These are phyloP conservation scores for Paragyromitra xinjiangensis DNA, from an alignment of 495 filamentous ascomycete genomes.

Conservation along the genomic window DNA sequence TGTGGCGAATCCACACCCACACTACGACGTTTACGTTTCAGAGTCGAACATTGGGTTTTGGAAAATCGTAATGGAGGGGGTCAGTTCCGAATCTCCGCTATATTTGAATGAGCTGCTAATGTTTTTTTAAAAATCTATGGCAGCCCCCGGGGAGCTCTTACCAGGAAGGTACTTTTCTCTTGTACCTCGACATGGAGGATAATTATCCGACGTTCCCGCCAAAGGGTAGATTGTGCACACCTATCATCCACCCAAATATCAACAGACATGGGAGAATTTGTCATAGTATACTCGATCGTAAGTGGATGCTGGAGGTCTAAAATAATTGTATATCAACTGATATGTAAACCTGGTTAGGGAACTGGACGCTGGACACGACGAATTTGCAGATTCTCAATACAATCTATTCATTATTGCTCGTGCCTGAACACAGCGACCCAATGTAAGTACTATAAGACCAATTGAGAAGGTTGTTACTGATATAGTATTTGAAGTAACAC, in stretches of 20 bases:
- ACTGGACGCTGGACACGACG: conserved; percentile 46
- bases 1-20: conserved; percentile 45
- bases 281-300: conserved; percentile 49
- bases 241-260: conserved; percentile 81
- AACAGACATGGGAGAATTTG: conserved; percentile 76
- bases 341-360: background rate
- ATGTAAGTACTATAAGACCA: conserved; percentile 15
- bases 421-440: conserved; percentile 55
- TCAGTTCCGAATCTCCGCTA: background rate
- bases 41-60: conserved; percentile 57
- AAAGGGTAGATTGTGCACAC: conserved; percentile 77
- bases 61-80: conserved; percentile 58
- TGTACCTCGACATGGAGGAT: conserved; percentile 61
- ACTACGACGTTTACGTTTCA: conserved; percentile 57
- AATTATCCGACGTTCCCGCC: conserved; percentile 80
- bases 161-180: conserved; percentile 48
- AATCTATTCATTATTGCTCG: conserved; percentile 54
- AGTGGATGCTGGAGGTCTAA: background rate
- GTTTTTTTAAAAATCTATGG: background rate
- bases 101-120: background rate
- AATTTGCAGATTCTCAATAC: conserved; percentile 49
- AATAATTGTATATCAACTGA: background rate
- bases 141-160: conserved; percentile 53
- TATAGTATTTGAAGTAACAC: conserved; percentile 35
- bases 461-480: background rate